These are phyloP conservation scores for Leccinum pellstonianum DNA, from an alignment of 768 basidiomycete species.

Conservation along the genomic window DNA sequence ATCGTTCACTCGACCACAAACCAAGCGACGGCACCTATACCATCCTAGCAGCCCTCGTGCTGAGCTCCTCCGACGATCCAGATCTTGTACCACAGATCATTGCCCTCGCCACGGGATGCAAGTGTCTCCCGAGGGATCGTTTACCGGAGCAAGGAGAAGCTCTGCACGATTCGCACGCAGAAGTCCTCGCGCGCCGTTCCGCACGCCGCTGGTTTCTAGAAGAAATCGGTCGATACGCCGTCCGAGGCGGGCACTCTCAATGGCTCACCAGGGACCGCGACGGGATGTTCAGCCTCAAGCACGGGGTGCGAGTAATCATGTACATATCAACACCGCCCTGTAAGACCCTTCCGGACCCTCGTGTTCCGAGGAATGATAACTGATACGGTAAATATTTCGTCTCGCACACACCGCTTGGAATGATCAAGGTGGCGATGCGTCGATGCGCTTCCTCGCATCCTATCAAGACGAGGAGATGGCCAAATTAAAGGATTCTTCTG, in stretches of 20 bases:
- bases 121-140: slow-evolving; percentile 68
- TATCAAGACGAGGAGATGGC: slow-evolving; percentile 77
- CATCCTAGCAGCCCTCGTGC: slow-evolving; percentile 54
- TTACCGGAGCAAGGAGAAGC: slow-evolving; percentile 72
- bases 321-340: slow-evolving; percentile 76
- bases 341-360: slow-evolving; percentile 34
- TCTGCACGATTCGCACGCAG: slow-evolving; percentile 89
- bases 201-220: slow-evolving; percentile 77
- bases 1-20: slow-evolving; percentile 44
- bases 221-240: slow-evolving; percentile 44
- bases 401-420: not conserved
- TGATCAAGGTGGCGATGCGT: slow-evolving; percentile 85
- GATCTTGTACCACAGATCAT: slow-evolving; percentile 47
- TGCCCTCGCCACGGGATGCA: slow-evolving; percentile 79
- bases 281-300: slow-evolving; percentile 45
- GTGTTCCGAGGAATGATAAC: not conserved
- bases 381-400: not conserved
- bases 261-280: slow-evolving; percentile 46
- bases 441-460: slow-evolving; percentile 72
- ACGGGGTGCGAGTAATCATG: slow-evolving; percentile 53
- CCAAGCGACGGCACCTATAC: slow-evolving; percentile 62
- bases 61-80: slow-evolving; percentile 37
- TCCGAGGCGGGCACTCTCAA: slow-evolving; percentile 36
- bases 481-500: slow-evolving; percentile 53
- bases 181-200: slow-evolving; percentile 83